Evolutionary conservation across 2,329 filamentous ascomycete species (phyloP), one percentile per base, ranked within the genome.

Genomic region (Ampelomyces quisqualis): DNA sequence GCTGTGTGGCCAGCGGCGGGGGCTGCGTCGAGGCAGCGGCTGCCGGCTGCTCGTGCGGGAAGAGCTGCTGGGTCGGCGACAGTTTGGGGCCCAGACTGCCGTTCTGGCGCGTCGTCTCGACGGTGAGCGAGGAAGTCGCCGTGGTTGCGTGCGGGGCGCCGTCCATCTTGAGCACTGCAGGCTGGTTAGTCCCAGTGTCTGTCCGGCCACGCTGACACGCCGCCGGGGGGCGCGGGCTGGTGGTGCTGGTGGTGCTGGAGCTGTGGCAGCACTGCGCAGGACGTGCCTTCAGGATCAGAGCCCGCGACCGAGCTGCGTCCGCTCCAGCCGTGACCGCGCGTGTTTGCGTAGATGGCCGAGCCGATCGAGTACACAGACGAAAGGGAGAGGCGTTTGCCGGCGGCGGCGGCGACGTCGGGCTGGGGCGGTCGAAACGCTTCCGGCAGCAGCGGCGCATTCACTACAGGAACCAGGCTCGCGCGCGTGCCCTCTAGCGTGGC

Each of bases 321-420:
- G 67, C 67, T 80, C 56, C 54, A 73, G 65, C 65, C 80, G 70
- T 58, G 64, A 55, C 57, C 67, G 77, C 81, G 49, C 71, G 75
- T 57, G 73, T 77, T 78, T 40, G 66, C 67, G 50, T 68, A 70
- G 14, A 73, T 77, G 38, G 75, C 79, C 5, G 84, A 86, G 30
- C 80, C 79, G 17, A 86, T 70, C 21, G 85, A 88, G 60, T 86
- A 85, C 35, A 88, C 71, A 1, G 86, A 90, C 6, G 84, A 87
- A 45, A 85, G 78, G 17, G 86, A 90, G 62, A 86, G 74, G 35
- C 86, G 81, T 57, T 87, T 85, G 30, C 73, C 73, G 26, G 84
- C 72, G 35, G 48, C 33, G 21, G 47, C 39, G 33, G 68, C 65
- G 32, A 51, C 47, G 43, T 68, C 77, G 43, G 78, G 78, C 14